Evolutionary conservation across 371 early-diverging fungal species (phyloP).

Genomic region (Syncephalastrum racemosum): DNA sequence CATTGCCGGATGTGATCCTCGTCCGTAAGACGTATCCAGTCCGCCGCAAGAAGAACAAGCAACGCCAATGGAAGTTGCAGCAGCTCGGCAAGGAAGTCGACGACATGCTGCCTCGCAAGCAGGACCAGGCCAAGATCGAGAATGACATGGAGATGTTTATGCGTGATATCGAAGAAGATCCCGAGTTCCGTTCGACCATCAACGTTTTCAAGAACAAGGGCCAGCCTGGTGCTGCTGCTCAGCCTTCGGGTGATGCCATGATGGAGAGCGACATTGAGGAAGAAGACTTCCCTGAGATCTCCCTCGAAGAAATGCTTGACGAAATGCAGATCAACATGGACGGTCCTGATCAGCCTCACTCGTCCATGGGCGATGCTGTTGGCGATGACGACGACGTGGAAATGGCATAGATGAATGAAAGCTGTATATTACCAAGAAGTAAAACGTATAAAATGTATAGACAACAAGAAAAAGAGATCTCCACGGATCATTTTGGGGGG

Average conservation of each 20-base stretch:
- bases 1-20: conserved; percentile 84
- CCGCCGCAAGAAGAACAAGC: conserved; percentile 82
- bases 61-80: conserved; percentile 91
- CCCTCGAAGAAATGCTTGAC: conserved; percentile 89
- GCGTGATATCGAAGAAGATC: conserved; percentile 96
- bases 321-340: conserved; percentile 73
- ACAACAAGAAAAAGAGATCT: no score
- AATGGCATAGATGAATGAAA: conserved; percentile 14
- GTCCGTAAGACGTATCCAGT: conserved; percentile 91
- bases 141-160: conserved; percentile 87
- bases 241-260: conserved; percentile 47
- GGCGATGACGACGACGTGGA: conserved; percentile 41
- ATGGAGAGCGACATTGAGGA: conserved; percentile 66
- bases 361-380: conserved; percentile 1
- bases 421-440: conserved; percentile 4
- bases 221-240: conserved; percentile 20
- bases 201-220: conserved; percentile 81
- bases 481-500: no score
- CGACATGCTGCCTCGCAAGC: conserved; percentile 74
- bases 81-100: conserved; percentile 86
- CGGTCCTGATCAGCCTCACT: conserved; percentile 34
- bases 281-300: conserved; percentile 89
- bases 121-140: conserved; percentile 72
- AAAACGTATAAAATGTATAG: no score
- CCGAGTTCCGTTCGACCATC: conserved; percentile 89